phyloP scores from a whole-genome alignment of 78 protist species.

The Dictyostelium firmibasis region DNA sequence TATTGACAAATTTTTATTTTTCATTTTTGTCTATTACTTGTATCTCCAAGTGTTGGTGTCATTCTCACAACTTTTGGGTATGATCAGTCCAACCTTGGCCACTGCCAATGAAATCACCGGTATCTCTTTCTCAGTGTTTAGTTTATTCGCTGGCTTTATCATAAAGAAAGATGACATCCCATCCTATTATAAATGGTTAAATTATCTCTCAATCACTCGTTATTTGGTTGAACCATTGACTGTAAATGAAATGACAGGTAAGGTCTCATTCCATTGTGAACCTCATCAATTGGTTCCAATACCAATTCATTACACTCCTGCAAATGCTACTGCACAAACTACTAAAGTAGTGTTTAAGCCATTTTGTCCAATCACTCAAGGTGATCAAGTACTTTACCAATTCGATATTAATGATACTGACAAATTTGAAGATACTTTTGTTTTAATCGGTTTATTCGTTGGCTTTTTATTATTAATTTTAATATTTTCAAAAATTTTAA shows the following conservation, averaged over 20 bases:
- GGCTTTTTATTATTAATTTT: neutral
- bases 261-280: conserved; percentile 2
- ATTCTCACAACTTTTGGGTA: conserved; percentile 39
- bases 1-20: neutral
- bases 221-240: conserved; percentile 51
- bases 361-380: conserved; percentile 49
- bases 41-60: conserved; percentile 37
- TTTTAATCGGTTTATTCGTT: neutral
- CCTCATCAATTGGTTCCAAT: neutral
- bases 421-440: neutral
- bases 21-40: conserved; percentile 26
- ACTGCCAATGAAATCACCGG: conserved; percentile 70
- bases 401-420: conserved; percentile 8
- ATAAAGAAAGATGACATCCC: conserved; percentile 35
- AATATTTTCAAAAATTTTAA: conserved; percentile 17
- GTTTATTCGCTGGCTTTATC: conserved; percentile 66
- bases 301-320: neutral
- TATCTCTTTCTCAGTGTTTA: conserved; percentile 6
- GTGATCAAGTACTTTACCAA: conserved; percentile 23
- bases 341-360: neutral
- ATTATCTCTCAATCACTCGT: conserved; percentile 22
- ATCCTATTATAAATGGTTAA: conserved; percentile 19
- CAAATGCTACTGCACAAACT: neutral
- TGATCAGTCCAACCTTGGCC: neutral
- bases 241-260: conserved; percentile 32